Evolutionary conservation across 352 stramenopile genomes (phyloP), one percentile per base, ranked within the genome.

Genomic region (Globisporangium cylindrosporum): DNA sequence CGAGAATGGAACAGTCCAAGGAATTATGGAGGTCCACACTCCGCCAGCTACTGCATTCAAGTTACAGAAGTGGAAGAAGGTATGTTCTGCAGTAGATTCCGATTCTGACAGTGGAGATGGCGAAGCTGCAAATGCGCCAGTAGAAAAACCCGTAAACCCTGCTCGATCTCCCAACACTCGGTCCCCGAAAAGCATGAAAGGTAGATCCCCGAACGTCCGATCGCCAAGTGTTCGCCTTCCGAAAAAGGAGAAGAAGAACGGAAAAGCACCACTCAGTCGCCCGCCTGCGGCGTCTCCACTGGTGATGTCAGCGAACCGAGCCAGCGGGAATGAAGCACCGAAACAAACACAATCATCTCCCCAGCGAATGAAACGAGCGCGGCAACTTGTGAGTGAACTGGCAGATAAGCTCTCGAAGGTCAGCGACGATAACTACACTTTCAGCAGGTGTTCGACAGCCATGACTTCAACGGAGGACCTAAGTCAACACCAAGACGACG

Each of bases 61-160:
- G 64, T 22, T 69, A 32, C 71, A 71, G 32, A 36, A 49, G 54
- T 65, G 79, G 25, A 83, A 64, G 61, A 80, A 82, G 38, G 66
- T 86, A 0, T 90, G 81, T 53, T 77, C 70, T 10, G 67, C 82
- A 1, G 79, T 83, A 59, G 81, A 86, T 57, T 90, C 79, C 3
- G 80, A 86, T 25, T 61, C 72, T 1, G 76, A 81, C 15, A 62
- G 57, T 10, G 65, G 62, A 25, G 62, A 60, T 4, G 34, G n/a
- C 10, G 62, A 14, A 3, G 9, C n/a, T 24, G 18, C 49, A 6
- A 36, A 20, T 3, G 14, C 9, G 22, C 32, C 2, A 18, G n/a
- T 1, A 46, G 53, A 58, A n/a, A 14, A 20, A 0, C 24, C 22
- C 18, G 8, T 22, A 24, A 14, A 10, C 12, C 7, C 48, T n/a